phyloP scores from a whole-genome alignment of 2,329 filamentous ascomycete species.

The Fusarium hostae region DNA sequence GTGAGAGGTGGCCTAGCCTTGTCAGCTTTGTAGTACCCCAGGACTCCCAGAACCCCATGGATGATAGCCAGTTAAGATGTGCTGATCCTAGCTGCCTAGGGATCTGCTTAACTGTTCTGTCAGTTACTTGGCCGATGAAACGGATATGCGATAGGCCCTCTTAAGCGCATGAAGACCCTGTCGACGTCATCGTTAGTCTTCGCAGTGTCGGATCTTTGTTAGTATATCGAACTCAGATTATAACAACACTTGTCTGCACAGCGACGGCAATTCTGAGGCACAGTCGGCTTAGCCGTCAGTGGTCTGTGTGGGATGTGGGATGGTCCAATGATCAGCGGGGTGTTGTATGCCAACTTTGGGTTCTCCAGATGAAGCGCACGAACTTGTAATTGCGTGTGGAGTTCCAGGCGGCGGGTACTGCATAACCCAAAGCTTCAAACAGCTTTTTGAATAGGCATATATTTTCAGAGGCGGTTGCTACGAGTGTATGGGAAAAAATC shows the following conservation, averaged over 20 bases:
- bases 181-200: constrained; percentile 22
- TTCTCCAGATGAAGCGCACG: constrained; percentile 7
- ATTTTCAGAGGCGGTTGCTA: not conserved
- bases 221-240: constrained; percentile 8
- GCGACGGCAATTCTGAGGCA: constrained; percentile 36
- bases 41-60: not conserved
- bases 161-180: constrained; percentile 8
- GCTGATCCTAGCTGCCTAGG: not conserved
- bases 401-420: not conserved
- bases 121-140: constrained; percentile 22
- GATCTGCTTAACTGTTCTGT: constrained; percentile 1
- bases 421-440: not conserved
- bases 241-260: constrained; percentile 3
- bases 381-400: not conserved
- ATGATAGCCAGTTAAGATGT: constrained; percentile 1
- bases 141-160: constrained; percentile 10
- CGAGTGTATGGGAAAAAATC: not conserved
- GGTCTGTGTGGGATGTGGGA: constrained; percentile 23
- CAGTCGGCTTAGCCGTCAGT: constrained; percentile 41
- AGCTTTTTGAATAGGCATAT: not conserved
- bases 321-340: constrained; percentile 37
- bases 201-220: constrained; percentile 16
- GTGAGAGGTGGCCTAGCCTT: not conserved
- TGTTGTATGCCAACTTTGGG: constrained; percentile 16
- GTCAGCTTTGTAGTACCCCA: not conserved